A percentile compares a stretch with the other conserved stretches of the same genome.
Evolutionary conservation across 805 yeast species (phyloP).

Genomic region (Ogataea haglerorum): DNA sequence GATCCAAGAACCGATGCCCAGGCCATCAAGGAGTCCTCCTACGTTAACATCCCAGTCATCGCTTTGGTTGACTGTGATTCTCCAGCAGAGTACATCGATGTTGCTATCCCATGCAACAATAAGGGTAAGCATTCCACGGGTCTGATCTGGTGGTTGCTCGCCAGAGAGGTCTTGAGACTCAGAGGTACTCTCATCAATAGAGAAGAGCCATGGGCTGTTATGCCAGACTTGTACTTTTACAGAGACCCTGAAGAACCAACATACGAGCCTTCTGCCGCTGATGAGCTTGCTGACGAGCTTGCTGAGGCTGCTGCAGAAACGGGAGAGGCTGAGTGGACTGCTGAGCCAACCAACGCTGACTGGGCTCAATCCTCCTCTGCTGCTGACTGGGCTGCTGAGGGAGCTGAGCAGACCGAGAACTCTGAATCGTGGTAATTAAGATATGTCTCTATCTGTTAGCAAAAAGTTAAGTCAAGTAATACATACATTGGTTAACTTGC

Average conservation of each 20-base stretch:
- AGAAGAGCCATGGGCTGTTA: slow-evolving; percentile 95
- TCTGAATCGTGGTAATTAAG: slow-evolving; percentile 34
- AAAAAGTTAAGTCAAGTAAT: slow-evolving; percentile 12
- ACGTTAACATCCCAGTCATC: slow-evolving; percentile 99
- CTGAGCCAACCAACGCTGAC: slow-evolving; percentile 65
- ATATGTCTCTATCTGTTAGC: slow-evolving; percentile 15
- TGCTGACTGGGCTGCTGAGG: slow-evolving; percentile 54
- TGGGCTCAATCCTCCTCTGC: slow-evolving; percentile 62
- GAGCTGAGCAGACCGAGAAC: slow-evolving; percentile 55
- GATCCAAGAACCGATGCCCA: slow-evolving; percentile 99
- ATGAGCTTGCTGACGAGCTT: slow-evolving; percentile 54
- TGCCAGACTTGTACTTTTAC: slow-evolving; percentile 99
- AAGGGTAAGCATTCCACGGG: slow-evolving; percentile 99
- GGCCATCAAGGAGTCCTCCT: slow-evolving; percentile 99
- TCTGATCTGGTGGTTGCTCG: slow-evolving; percentile 98
- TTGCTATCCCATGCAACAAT: slow-evolving; percentile 99
- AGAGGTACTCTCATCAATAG: slow-evolving; percentile 97
- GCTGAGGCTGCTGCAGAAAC: slow-evolving; percentile 68
- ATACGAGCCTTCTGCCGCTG: slow-evolving; percentile 63
- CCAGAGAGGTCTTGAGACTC: slow-evolving; percentile 99
- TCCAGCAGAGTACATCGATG: slow-evolving; percentile 98
- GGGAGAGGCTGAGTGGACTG: slow-evolving; percentile 54
- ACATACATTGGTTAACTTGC: slow-evolving; percentile 8
- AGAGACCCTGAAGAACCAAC: slow-evolving; percentile 99
- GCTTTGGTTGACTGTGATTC: slow-evolving; percentile 99